Percentiles rank a stretch among this genome's conserved stretches.
Evolutionary conservation across 2,329 filamentous ascomycete species (phyloP).

Genomic region (Pestalotiopsis fici): DNA sequence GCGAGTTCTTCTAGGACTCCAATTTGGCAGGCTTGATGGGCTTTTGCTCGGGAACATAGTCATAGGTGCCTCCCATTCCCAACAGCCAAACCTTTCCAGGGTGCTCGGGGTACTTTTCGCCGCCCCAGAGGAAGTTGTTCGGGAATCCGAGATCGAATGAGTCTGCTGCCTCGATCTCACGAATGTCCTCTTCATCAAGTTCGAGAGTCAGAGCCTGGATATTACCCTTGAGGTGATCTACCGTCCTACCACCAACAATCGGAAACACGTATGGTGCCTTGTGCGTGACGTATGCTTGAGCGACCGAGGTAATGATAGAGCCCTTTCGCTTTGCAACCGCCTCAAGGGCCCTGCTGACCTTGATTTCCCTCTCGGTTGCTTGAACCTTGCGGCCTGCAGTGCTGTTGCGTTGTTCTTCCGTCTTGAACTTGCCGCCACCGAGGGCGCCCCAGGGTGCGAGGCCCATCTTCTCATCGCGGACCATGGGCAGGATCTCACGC

Average conservation of each 20-base stretch:
- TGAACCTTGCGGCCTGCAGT: slow-evolving; percentile 39
- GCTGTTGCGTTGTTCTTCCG: slow-evolving; percentile 41
- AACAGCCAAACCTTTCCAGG: slow-evolving; percentile 44
- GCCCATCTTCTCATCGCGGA: slow-evolving; percentile 60
- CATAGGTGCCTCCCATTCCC: slow-evolving; percentile 47
- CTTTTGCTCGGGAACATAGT: slow-evolving; percentile 46
- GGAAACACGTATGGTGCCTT: slow-evolving; percentile 56
- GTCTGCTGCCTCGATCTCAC: slow-evolving; percentile 52
- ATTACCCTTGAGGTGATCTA: slow-evolving; percentile 54
- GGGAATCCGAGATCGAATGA: slow-evolving; percentile 61
- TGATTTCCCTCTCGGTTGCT: slow-evolving; percentile 54
- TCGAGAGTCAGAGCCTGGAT: slow-evolving; percentile 54
- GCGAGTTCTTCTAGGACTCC: background rate
- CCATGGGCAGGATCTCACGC: slow-evolving; percentile 71
- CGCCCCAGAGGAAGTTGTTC: slow-evolving; percentile 53
- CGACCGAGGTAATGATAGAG: slow-evolving; percentile 59
- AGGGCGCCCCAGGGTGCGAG: slow-evolving; percentile 62
- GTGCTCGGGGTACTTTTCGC: slow-evolving; percentile 27
- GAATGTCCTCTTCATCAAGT: slow-evolving; percentile 52
- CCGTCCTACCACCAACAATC: slow-evolving; percentile 52
- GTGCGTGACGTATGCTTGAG: slow-evolving; percentile 51
- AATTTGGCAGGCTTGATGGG: background rate
- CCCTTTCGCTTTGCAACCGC: slow-evolving; percentile 58
- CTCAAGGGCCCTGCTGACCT: slow-evolving; percentile 57
- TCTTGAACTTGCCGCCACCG: slow-evolving; percentile 53